These are phyloP conservation scores for Colletotrichum lentis DNA, from an alignment of 2,329 filamentous ascomycete genomes.

Conservation along the genomic window DNA sequence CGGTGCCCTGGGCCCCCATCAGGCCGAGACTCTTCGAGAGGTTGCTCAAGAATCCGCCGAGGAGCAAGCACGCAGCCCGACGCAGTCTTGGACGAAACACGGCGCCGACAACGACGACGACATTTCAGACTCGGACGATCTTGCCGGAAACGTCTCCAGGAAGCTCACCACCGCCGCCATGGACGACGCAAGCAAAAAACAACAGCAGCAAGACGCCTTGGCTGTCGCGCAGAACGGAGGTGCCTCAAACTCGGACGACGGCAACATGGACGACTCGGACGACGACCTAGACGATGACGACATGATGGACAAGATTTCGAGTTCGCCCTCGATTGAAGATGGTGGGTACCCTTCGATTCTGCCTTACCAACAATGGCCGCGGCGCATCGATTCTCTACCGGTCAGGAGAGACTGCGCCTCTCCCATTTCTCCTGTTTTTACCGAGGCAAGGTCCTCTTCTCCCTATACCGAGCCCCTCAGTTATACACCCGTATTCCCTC, in stretches of 20 bases:
- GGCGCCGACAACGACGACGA: constrained; percentile 52
- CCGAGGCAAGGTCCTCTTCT: constrained; percentile 52
- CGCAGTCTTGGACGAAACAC: constrained; percentile 62
- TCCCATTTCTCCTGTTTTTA: constrained; percentile 45
- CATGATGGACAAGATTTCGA: constrained; percentile 98
- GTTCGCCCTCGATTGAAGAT: constrained; percentile 98
- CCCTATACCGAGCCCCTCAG: constrained; percentile 53
- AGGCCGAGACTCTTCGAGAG: constrained; percentile 83
- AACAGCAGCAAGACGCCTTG: constrained; percentile 52
- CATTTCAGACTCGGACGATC: constrained; percentile 56
- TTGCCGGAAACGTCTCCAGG: constrained; percentile 52
- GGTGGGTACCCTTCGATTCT: constrained; percentile 74
- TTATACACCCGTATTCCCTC: constrained; percentile 43
- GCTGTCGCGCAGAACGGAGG: constrained; percentile 70
- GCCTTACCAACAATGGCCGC: constrained; percentile 53
- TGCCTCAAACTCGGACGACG: constrained; percentile 61
- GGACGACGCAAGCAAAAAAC: constrained; percentile 45
- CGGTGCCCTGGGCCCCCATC: constrained; percentile 72
- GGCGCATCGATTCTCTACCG: constrained; percentile 54
- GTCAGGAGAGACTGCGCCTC: constrained; percentile 45
- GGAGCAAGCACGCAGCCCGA: constrained; percentile 72
- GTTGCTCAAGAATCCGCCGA: constrained; percentile 79
- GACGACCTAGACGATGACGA: constrained; percentile 86
- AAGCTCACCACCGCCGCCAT: constrained; percentile 47
- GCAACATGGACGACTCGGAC: constrained; percentile 72